phyloP scores from a whole-genome alignment of 192 early-diverging fungal species.

The Dissophora globulifera region DNA sequence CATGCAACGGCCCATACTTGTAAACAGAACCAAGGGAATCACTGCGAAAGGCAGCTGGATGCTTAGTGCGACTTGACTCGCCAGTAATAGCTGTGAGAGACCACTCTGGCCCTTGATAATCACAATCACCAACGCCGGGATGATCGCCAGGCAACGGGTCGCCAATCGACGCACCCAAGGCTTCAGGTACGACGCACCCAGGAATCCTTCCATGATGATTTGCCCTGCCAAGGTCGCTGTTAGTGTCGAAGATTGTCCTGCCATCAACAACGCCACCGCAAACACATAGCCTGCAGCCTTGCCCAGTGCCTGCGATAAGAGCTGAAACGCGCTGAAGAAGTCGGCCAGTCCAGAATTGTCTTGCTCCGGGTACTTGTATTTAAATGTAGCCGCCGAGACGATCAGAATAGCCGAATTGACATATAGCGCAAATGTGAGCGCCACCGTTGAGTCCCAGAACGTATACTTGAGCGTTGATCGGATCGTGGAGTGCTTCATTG shows the following conservation, averaged over 20 bases:
- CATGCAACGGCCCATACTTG: slow-evolving; percentile 65
- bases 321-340: slow-evolving; percentile 71
- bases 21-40: slow-evolving; percentile 79
- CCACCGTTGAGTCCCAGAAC: slow-evolving; percentile 71
- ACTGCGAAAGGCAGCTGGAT: slow-evolving; percentile 87
- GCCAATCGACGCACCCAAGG: slow-evolving; percentile 79
- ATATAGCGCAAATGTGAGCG: slow-evolving; percentile 76
- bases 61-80: slow-evolving; percentile 80
- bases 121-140: slow-evolving; percentile 76
- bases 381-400: slow-evolving; percentile 80
- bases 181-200: slow-evolving; percentile 63
- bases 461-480: slow-evolving; percentile 63
- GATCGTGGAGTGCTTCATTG: slow-evolving; percentile 53
- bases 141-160: slow-evolving; percentile 77
- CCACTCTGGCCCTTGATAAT: slow-evolving; percentile 70
- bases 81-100: slow-evolving; percentile 71
- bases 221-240: slow-evolving; percentile 90
- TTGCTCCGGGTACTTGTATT: slow-evolving; percentile 51
- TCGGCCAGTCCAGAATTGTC: slow-evolving; percentile 64
- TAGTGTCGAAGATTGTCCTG: slow-evolving; percentile 81
- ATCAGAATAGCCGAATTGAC: slow-evolving; percentile 86
- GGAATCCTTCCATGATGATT: slow-evolving; percentile 84
- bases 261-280: slow-evolving; percentile 78
- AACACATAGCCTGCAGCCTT: slow-evolving; percentile 72
- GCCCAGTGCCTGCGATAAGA: slow-evolving; percentile 71